phyloP scores from a whole-genome alignment of 768 basidiomycete genomes.

The Phanerochaete sordida region DNA sequence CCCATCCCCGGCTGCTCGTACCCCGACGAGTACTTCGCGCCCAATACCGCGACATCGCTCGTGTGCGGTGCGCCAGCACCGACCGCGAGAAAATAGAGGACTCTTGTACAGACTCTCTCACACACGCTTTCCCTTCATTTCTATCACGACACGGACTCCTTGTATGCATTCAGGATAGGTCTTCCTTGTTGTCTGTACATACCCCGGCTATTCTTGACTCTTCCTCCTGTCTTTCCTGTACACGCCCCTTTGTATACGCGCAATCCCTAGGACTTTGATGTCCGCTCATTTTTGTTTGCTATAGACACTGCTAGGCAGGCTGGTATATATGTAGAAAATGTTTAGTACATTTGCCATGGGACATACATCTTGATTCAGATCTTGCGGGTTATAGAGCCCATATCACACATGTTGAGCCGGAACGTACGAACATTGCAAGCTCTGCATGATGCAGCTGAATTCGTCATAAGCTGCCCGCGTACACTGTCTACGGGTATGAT shows the following conservation, averaged over 20 bases:
- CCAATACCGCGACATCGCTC: slow-evolving; percentile 15
- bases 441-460: too few relatives aligned
- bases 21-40: slow-evolving; percentile 48
- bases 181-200: not conserved
- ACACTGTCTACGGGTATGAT: too few relatives aligned
- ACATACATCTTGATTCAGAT: too few relatives aligned
- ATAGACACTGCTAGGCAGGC: not conserved
- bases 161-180: not conserved
- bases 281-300: not conserved
- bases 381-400: too few relatives aligned
- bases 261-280: not conserved
- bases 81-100: slow-evolving; percentile 1
- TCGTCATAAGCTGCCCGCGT: too few relatives aligned
- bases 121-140: not conserved
- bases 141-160: not conserved
- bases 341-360: too few relatives aligned
- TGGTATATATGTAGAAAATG: too few relatives aligned
- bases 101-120: not conserved
- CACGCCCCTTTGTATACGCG: not conserved
- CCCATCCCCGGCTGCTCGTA: slow-evolving; percentile 63
- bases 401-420: too few relatives aligned
- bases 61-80: slow-evolving; percentile 18
- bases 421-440: too few relatives aligned
- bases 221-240: not conserved
- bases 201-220: not conserved